Evolutionary conservation across 257 asterid species (phyloP).

Genomic region (Nicotiana sylvestris): DNA sequence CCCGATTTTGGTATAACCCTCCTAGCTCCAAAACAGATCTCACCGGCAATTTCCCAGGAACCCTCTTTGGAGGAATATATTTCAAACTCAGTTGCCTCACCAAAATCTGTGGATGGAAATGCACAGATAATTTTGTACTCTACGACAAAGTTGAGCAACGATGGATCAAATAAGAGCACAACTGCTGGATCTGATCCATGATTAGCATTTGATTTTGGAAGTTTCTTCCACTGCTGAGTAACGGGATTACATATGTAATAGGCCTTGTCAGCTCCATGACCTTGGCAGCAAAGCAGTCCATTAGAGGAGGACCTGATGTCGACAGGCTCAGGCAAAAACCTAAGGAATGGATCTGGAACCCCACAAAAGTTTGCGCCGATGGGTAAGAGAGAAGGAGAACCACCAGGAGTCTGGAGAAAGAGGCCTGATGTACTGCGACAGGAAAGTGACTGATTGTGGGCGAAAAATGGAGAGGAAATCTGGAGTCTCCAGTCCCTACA

Average conservation of each 20-base stretch:
- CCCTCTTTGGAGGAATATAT: slow-evolving; percentile 40
- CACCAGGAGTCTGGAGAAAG: slow-evolving; percentile 32
- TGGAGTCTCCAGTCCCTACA: slow-evolving; percentile 56
- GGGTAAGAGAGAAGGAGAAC: slow-evolving; percentile 25
- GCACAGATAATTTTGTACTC: slow-evolving; percentile 45
- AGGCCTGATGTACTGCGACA: slow-evolving; percentile 28
- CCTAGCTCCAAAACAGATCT: slow-evolving; percentile 35
- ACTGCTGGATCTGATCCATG: slow-evolving; percentile 39
- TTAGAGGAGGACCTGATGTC: slow-evolving; percentile 41
- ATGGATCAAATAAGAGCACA: slow-evolving; percentile 39
- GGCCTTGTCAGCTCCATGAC: slow-evolving; percentile 20
- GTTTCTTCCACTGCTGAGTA: slow-evolving; percentile 39
- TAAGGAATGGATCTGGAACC: slow-evolving; percentile 43
- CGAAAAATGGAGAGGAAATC: slow-evolving; percentile 46
- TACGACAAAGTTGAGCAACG: slow-evolving; percentile 41
- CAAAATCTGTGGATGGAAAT: slow-evolving; percentile 42
- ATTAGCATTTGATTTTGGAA: slow-evolving; percentile 41
- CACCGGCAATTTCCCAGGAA: slow-evolving; percentile 47
- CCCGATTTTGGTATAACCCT: slow-evolving; percentile 23
- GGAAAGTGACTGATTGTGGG: slow-evolving; percentile 40
- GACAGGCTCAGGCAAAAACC: slow-evolving; percentile 47
- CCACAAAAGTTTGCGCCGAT: slow-evolving; percentile 36
- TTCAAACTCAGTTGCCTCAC: slow-evolving; percentile 51
- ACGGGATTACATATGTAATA: slow-evolving; percentile 54
- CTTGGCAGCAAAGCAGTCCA: slow-evolving; percentile 53